Evolutionary conservation across 441 rosid genomes (phyloP).

Genomic region (Euphorbia celastroides): DNA sequence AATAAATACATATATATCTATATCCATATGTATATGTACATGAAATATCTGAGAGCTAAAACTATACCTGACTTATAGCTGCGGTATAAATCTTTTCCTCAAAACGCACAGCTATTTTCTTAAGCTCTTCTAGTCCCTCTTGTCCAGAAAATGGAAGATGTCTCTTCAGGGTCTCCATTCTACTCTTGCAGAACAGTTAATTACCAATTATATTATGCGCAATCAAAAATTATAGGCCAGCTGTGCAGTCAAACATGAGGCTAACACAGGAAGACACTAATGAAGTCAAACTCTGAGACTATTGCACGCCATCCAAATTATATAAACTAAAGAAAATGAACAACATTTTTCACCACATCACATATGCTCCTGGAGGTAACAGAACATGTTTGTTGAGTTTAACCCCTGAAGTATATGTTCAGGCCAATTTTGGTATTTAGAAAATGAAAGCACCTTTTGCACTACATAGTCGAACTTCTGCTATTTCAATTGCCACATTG

Average conservation of each 20-base stretch:
- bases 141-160: slow-evolving; percentile 60
- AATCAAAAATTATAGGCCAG: background rate
- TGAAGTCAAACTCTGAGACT: background rate
- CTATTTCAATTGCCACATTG: background rate
- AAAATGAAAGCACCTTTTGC: background rate
- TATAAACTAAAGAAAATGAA: background rate
- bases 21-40: no score
- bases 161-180: slow-evolving; percentile 72
- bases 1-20: no score
- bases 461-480: background rate
- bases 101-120: slow-evolving; percentile 56
- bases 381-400: background rate
- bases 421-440: background rate
- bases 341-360: background rate
- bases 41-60: background rate
- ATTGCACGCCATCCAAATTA: background rate
- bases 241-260: no score
- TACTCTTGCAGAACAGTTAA: slow-evolving; percentile 21
- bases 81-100: slow-evolving; percentile 30
- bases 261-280: background rate
- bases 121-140: slow-evolving; percentile 57
- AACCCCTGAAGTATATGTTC: background rate
- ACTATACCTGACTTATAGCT: slow-evolving; percentile 57
- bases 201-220: background rate
- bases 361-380: background rate